Base-by-base conservation (phyloP, 768 basidiomycete species). In the Xanthoconium stramineum region DNA sequence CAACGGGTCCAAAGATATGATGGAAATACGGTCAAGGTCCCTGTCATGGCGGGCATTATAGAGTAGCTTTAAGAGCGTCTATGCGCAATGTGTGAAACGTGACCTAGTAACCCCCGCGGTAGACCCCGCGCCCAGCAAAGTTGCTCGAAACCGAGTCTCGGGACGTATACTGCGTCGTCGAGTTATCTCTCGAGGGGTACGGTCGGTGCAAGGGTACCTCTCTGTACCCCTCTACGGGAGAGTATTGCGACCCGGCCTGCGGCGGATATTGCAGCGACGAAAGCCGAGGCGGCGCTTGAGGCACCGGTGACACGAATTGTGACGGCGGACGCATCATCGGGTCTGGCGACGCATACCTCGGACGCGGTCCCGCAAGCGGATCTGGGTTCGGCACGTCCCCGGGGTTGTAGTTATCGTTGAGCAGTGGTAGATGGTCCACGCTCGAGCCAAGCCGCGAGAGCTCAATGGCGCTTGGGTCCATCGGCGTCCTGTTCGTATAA, bases 181-280 rank as follows among this genome's bases (percentile, higher is more conserved):
- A 57, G 37, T 29, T 59, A 6, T 63, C 65, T 20, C 66, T 59
- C 28, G 60, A 59, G 6, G 67, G 64, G 52, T 77, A 70, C 2
- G 85, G 85, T 54, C 88, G 77, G 64, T 89, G 85, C 1, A 83
- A 66, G 2, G 88, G 82, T 6, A 86, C 85, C 61, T 87, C 83
- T 45, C 85, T 74, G 57, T 75, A 76, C 5, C 72, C 76, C 12
- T 75, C 74, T 24, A 55, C 63, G 56, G 72, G 53, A 58, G 59
- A 55, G 66, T 61, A 63, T 10, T 61, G 60, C 55, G 47, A 53
- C 10, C 64, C 66, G 33, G 61, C 56, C 53, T 60, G 72, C 52
- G 59, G 76, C 61, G 56, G 79, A 73, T 63, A 80, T 62, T 65
- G 80, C 70, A 68, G 36, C 1, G 75, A 68, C 8, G 77, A 71